Percentiles rank a stretch among this genome's conserved stretches.
Evolutionary conservation across 2,329 filamentous ascomycete genomes (phyloP).

Genomic region (Beauveria scarabaeidicola): DNA sequence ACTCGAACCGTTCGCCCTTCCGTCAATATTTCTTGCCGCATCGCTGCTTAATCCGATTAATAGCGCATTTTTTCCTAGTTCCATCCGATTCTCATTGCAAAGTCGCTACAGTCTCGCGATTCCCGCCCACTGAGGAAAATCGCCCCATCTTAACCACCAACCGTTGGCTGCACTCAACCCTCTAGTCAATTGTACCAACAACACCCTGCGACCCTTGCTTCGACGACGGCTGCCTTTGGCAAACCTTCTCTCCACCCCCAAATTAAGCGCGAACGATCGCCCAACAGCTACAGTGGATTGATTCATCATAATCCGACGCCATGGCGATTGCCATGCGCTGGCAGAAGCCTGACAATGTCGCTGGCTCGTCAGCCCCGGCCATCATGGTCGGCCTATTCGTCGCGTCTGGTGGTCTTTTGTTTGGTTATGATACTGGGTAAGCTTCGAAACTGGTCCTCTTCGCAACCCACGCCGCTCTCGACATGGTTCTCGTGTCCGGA

Average conservation of each 20-base stretch:
- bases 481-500: neutral
- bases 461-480: neutral
- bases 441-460: slow-evolving; percentile 19
- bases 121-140: neutral
- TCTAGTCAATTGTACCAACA: neutral
- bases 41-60: neutral
- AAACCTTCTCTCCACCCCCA: neutral
- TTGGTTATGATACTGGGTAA: slow-evolving; percentile 64
- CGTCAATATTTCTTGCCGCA: neutral
- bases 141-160: slow-evolving; percentile 8
- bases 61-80: neutral
- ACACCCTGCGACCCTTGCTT: neutral
- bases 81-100: neutral
- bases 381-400: slow-evolving; percentile 67
- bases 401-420: slow-evolving; percentile 59
- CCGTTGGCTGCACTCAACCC: neutral
- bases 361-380: slow-evolving; percentile 62
- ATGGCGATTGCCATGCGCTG: slow-evolving; percentile 61
- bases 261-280: slow-evolving; percentile 7
- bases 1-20: neutral
- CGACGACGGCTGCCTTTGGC: slow-evolving; percentile 5
- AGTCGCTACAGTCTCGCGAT: slow-evolving; percentile 1
- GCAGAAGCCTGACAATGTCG: slow-evolving; percentile 67
- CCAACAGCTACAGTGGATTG: slow-evolving; percentile 34
- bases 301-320: slow-evolving; percentile 40